Evolutionary conservation across 345 rosid species (phyloP).

Genomic region (Populus euphratica): DNA sequence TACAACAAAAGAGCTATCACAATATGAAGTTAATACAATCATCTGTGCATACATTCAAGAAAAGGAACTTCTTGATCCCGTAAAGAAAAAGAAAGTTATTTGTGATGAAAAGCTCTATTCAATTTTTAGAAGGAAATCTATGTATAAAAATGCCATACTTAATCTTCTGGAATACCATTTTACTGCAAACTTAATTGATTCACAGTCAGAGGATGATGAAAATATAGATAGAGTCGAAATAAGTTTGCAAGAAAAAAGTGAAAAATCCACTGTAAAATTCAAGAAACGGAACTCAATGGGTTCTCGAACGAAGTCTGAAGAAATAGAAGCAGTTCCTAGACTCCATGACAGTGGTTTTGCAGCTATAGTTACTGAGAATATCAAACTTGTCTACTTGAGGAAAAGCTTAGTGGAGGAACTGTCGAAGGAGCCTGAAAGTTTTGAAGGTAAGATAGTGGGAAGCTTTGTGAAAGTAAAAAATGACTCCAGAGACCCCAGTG

Average conservation of each 20-base stretch:
- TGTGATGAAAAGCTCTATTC: conserved; percentile 45
- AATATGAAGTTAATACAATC: conserved; percentile 29
- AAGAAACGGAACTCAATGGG: conserved; percentile 32
- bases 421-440: conserved; percentile 26
- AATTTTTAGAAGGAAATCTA: conserved; percentile 38
- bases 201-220: conserved; percentile 21
- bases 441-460: conserved; percentile 46
- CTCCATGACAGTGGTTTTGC: conserved; percentile 39
- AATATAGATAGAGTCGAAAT: conserved; percentile 15
- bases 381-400: conserved; percentile 52
- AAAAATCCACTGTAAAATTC: neutral
- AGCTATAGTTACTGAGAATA: conserved; percentile 39
- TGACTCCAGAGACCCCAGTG: conserved; percentile 25
- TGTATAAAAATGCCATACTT: conserved; percentile 25
- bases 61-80: conserved; percentile 28
- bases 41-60: conserved; percentile 31
- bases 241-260: conserved; percentile 18
- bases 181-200: conserved; percentile 23
- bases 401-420: conserved; percentile 44
- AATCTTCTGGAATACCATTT: conserved; percentile 38
- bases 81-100: conserved; percentile 28
- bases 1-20: conserved; percentile 33
- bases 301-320: neutral
- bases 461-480: conserved; percentile 56
- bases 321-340: conserved; percentile 19